Conservation (phyloP, 2,329 filamentous ascomycete genomes). For the Zalaria obscura region DNA sequence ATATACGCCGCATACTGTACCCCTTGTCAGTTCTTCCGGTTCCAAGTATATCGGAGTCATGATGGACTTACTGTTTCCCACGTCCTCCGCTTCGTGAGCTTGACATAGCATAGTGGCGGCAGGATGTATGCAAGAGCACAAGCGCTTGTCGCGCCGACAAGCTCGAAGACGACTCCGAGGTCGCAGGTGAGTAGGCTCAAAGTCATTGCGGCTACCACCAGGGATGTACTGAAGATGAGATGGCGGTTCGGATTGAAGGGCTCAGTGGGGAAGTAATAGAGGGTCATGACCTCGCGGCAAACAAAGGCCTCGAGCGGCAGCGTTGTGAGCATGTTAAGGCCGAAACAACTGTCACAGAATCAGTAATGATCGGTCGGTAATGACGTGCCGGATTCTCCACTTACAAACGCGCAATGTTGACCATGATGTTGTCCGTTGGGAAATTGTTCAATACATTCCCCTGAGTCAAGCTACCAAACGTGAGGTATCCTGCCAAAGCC, state of each 20-base stretch:
- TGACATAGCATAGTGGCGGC: conserved; percentile 89
- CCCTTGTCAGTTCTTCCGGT: not conserved
- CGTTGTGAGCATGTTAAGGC: conserved; percentile 96
- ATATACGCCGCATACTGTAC: conserved; percentile 57
- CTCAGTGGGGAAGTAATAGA: conserved; percentile 59
- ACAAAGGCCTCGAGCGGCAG: conserved; percentile 94
- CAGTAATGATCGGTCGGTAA: not conserved
- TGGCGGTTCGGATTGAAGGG: conserved; percentile 76
- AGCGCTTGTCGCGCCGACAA: conserved; percentile 89
- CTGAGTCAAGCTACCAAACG: conserved; percentile 79
- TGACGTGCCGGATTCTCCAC: conserved; percentile 7
- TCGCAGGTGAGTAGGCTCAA: conserved; percentile 82
- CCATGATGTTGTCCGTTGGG: conserved; percentile 74
- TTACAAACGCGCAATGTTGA: conserved; percentile 78
- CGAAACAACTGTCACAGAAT: conserved; percentile 53
- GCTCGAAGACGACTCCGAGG: conserved; percentile 83
- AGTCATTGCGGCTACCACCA: conserved; percentile 66
- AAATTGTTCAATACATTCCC: conserved; percentile 99
- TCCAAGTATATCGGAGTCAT: not conserved
- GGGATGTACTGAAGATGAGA: conserved; percentile 66
- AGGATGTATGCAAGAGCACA: conserved; percentile 91
- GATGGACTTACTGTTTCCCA: conserved; percentile 15
- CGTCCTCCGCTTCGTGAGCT: conserved; percentile 59
- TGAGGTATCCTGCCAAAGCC: conserved; percentile 80
- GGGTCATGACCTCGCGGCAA: conserved; percentile 89